Percentiles rank a stretch among this genome's conserved stretches.
Conservation (phyloP, 306 rosid species). For the Fragaria nilgerrensis region DNA sequence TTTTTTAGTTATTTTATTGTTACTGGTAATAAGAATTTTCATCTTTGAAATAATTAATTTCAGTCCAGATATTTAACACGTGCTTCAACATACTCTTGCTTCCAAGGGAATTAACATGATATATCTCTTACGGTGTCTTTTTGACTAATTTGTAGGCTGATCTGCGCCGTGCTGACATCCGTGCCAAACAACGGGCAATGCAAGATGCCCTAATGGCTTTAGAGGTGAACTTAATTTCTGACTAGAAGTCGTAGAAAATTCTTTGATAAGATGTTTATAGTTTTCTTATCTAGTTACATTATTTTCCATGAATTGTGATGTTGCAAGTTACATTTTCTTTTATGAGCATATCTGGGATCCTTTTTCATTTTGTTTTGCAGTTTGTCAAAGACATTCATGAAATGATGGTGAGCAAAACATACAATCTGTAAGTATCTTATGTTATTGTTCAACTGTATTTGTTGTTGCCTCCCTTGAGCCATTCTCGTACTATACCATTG, state of each 20-base stretch:
- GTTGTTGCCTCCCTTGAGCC: slow-evolving; percentile 2
- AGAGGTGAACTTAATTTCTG: slow-evolving; percentile 54
- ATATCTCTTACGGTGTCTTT: slow-evolving; percentile 18
- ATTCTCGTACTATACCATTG: not conserved
- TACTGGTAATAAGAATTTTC: not conserved
- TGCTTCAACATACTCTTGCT: not conserved
- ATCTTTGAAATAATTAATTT: not conserved
- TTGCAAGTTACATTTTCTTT: slow-evolving; percentile 8
- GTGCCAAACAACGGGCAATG: slow-evolving; percentile 94
- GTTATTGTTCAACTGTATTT: not conserved
- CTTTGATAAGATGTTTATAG: not conserved
- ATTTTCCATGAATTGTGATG: slow-evolving; percentile 3
- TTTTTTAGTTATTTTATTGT: not conserved
- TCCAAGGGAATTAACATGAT: not conserved
- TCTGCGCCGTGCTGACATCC: slow-evolving; percentile 82
- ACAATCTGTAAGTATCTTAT: slow-evolving; percentile 64
- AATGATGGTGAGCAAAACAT: slow-evolving; percentile 71
- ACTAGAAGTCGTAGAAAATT: slow-evolving; percentile 2
- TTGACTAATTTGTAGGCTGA: slow-evolving; percentile 62
- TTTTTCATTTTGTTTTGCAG: slow-evolving; percentile 47
- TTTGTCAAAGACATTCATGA: slow-evolving; percentile 71
- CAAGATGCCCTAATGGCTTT: slow-evolving; percentile 91
- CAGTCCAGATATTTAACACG: no score
- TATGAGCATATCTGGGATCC: slow-evolving; percentile 8
- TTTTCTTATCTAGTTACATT: not conserved